Evolutionary conservation across 768 basidiomycete genomes (phyloP), one percentile per base, ranked within the genome.

Genomic region (Goffeauzyma gilvescens): DNA sequence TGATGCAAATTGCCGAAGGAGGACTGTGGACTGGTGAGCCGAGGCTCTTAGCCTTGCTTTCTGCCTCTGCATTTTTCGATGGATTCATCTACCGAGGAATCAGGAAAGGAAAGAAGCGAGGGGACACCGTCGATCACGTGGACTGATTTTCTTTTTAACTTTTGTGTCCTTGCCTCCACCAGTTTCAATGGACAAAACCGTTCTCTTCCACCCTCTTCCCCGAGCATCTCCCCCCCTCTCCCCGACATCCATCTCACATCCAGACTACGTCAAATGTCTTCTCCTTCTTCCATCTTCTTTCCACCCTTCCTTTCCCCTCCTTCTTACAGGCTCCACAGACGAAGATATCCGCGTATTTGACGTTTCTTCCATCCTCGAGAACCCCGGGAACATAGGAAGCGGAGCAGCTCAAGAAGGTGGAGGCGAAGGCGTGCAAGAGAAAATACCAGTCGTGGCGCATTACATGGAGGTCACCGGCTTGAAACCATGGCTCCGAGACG

Each of bases 141-240:
- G n/a, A n/a, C n/a, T n/a, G n/a, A n/a, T n/a, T n/a, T n/a, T 44
- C 30, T 15, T 32, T 38, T 27, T 32, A 22, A 14, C n/a, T n/a
- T n/a, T n/a, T n/a, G n/a, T n/a, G n/a, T n/a, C n/a, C n/a, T 6
- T 8, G 33, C 8, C 43, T 32, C 7, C 28, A 2, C 3, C 53
- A 93, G 93, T 81, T 9, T 96, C 93, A 12, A 69, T 81, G 12
- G 93, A 98, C 59, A 81, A 85, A 31, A 81, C 81, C 0, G 76
- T 79, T 1, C 75, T 79, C 45, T 68, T 83, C 9, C 59, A 73
- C 4, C 60, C 70, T 52, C 44, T 47, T 56, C 18, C 43, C 51
- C 26, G 25, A 42, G 15, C 26, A 24, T 41, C 35, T 18, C 32
- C 52, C 41, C 23, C 52, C 14, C 41, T 53, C 9, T 35, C 27